Percentiles rank a stretch among this genome's conserved stretches.
Conservation (phyloP, 371 early-diverging fungal genomes). For the Mucor indicus region DNA sequence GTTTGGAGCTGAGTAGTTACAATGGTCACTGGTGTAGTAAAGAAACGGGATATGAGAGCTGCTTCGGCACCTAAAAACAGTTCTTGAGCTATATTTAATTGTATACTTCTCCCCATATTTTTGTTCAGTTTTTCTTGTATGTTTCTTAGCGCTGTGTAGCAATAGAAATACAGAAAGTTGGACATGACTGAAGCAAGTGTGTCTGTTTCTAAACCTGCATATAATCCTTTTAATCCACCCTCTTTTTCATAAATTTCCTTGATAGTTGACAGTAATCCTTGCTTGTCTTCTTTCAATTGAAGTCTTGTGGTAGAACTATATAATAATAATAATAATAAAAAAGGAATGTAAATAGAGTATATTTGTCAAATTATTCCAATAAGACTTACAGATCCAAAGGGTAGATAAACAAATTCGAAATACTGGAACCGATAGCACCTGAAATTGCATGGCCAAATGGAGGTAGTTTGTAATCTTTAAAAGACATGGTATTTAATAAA, state of each 20-base stretch:
- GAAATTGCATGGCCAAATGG: conserved; percentile 61
- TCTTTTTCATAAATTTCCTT: conserved; percentile 45
- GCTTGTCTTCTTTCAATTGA: conserved; percentile 28
- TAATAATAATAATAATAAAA: neutral
- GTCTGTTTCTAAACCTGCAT: conserved; percentile 56
- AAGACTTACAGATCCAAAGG: conserved; percentile 53
- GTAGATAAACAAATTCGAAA: conserved; percentile 59
- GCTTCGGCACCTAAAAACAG: conserved; percentile 62
- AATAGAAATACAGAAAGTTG: conserved; percentile 60
- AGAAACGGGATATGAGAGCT: conserved; percentile 55
- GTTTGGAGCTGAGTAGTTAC: conserved; percentile 57
- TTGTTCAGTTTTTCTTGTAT: conserved; percentile 50
- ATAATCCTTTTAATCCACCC: conserved; percentile 50
- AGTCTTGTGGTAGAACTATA: conserved; percentile 42
- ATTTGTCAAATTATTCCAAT: neutral
- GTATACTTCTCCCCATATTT: conserved; percentile 32
- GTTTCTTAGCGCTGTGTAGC: conserved; percentile 55
- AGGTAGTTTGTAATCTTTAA: conserved; percentile 54
- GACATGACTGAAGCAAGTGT: conserved; percentile 56
- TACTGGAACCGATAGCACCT: conserved; percentile 58
- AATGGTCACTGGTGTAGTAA: conserved; percentile 58
- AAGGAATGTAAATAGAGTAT: neutral
- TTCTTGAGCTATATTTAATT: conserved; percentile 53
- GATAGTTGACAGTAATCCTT: conserved; percentile 38
- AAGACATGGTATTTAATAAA: conserved; percentile 32